phyloP scores from a whole-genome alignment of 1,284 basidiomycete species.

The Abortiporus biennis region DNA sequence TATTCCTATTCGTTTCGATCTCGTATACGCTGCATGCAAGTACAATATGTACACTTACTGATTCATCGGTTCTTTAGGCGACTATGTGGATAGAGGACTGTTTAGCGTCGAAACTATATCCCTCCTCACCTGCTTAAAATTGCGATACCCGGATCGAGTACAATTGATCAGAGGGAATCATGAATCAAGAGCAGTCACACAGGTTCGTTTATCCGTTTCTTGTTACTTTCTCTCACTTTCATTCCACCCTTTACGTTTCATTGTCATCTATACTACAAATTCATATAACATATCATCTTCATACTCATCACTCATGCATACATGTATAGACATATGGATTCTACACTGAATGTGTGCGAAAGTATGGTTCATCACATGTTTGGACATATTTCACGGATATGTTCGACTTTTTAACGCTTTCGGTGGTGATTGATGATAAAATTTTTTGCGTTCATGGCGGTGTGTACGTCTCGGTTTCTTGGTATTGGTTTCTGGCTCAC shows the following conservation, averaged over 20 bases:
- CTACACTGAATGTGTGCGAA: constrained; percentile 97
- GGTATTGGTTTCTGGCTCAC: constrained; percentile 9
- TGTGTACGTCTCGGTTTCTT: constrained; percentile 26
- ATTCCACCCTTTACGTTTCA: no score
- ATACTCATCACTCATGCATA: constrained; percentile 12
- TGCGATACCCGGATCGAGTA: constrained; percentile 95
- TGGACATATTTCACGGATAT: constrained; percentile 99
- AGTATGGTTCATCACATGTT: constrained; percentile 94
- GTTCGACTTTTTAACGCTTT: constrained; percentile 98
- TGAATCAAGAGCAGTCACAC: constrained; percentile 96
- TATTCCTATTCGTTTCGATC: no score
- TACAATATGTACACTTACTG: constrained; percentile 6
- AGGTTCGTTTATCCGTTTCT: constrained; percentile 61
- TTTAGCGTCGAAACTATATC: constrained; percentile 99
- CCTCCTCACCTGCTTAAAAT: constrained; percentile 92
- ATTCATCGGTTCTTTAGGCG: no score
- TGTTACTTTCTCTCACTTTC: no score
- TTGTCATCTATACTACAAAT: not conserved
- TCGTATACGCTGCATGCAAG: constrained; percentile 1
- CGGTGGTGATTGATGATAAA: constrained; percentile 97
- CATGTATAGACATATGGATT: constrained; percentile 91
- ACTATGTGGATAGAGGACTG: constrained; percentile 96
- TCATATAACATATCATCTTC: constrained; percentile 18
- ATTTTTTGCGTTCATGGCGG: constrained; percentile 99
- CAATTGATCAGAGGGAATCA: constrained; percentile 98